Percentiles rank a stretch among this genome's conserved stretches.
Evolutionary conservation across 495 filamentous ascomycete genomes (phyloP).

Genomic region (Talaromyces adpressus): DNA sequence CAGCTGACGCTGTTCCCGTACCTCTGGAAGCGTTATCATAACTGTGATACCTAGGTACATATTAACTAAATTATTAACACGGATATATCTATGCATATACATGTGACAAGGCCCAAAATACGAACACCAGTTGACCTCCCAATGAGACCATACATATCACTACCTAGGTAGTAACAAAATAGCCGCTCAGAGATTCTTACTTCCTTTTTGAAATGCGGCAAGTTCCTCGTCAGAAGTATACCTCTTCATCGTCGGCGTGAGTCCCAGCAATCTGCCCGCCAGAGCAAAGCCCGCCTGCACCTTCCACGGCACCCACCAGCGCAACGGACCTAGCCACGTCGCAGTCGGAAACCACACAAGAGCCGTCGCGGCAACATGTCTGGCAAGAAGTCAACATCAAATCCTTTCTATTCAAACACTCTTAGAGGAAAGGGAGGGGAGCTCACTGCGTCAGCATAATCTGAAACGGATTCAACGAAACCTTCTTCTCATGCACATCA

Average conservation of each 20-base stretch:
- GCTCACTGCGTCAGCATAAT: background rate
- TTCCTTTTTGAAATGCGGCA: slow-evolving; percentile 4
- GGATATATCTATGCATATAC: no score
- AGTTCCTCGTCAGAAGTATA: slow-evolving; percentile 6
- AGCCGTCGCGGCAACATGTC: background rate
- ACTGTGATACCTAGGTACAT: no score
- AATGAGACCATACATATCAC: no score
- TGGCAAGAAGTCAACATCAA: background rate
- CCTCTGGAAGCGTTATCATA: no score
- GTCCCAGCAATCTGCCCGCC: slow-evolving; percentile 11
- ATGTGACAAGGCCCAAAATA: no score
- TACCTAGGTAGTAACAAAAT: background rate
- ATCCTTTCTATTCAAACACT: no score
- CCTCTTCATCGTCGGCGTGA: background rate
- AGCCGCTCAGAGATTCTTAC: background rate
- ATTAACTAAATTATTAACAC: no score
- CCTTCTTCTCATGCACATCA: background rate
- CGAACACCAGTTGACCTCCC: no score
- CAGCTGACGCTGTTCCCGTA: no score
- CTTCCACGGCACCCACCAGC: background rate
- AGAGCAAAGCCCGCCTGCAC: slow-evolving; percentile 1
- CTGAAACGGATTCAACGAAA: background rate
- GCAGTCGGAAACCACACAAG: background rate
- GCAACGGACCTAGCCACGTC: background rate
- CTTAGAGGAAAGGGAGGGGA: no score